These are phyloP conservation scores for Pythium angustatum DNA, from an alignment of 352 stramenopile genomes.

Conservation along the genomic window DNA sequence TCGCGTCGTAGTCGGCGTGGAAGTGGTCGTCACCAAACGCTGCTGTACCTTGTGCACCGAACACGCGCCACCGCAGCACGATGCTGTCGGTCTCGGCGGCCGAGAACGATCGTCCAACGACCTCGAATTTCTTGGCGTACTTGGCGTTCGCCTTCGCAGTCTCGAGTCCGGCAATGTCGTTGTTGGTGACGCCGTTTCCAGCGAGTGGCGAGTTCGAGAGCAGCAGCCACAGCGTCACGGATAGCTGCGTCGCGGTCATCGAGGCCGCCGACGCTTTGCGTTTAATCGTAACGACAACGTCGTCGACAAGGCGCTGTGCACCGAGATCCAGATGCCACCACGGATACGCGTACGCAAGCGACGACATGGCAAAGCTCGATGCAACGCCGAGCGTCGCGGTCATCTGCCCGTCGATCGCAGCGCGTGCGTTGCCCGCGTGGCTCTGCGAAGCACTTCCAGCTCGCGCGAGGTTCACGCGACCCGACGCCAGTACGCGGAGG, in stretches of 20 bases:
- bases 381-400: slow-evolving; percentile 41
- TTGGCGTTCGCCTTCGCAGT: slow-evolving; percentile 26
- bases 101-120: slow-evolving; percentile 45
- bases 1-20: slow-evolving; percentile 33
- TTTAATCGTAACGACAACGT: slow-evolving; percentile 55
- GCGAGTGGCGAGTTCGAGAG: slow-evolving; percentile 41
- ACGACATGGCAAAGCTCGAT: slow-evolving; percentile 57
- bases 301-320: slow-evolving; percentile 39
- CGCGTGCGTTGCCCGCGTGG: slow-evolving; percentile 43
- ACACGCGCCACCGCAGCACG: slow-evolving; percentile 58
- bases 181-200: slow-evolving; percentile 35
- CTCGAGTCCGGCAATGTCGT: slow-evolving; percentile 38
- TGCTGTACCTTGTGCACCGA: slow-evolving; percentile 39
- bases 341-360: slow-evolving; percentile 41
- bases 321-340: slow-evolving; percentile 67
- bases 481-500: slow-evolving; percentile 48
- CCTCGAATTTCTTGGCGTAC: slow-evolving; percentile 38
- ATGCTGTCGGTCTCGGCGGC: slow-evolving; percentile 44
- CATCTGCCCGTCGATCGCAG: slow-evolving; percentile 46
- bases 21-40: slow-evolving; percentile 43
- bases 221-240: slow-evolving; percentile 48
- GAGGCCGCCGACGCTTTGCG: slow-evolving; percentile 36
- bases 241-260: slow-evolving; percentile 35
- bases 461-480: slow-evolving; percentile 48
- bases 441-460: slow-evolving; percentile 44